Evolutionary conservation across 805 yeast genomes (phyloP), one percentile per base, ranked within the genome.

Genomic region (Spathaspora girioi): DNA sequence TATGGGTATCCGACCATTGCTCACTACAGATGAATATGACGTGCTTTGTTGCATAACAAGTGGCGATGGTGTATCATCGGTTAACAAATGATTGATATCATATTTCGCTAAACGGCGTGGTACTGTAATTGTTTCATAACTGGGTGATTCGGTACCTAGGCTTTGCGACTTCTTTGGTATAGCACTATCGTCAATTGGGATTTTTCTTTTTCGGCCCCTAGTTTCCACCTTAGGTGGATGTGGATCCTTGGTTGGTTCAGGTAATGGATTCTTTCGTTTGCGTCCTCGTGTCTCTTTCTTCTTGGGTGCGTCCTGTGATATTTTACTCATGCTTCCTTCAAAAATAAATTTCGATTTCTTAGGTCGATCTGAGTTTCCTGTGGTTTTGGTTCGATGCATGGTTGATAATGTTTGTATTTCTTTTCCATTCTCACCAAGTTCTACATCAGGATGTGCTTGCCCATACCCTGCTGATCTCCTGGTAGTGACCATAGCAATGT

Each of bases 51-150:
- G 40, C 40, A 35, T 35, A 35, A 3, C 17, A 15, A 20, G 35
- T 3, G 48, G 38, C 3, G 46, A 9, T 3, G 48, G 43, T 5
- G 51, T 17, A 44, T 51, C 48, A 23, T 47, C 41, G 5, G 51
- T 51, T 11, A 51, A 38, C 38, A 51, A 48, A 42, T 51, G 54
- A 42, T 48, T 48, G 15, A 51, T 51, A 9, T 51, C 45, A 38
- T 51, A 51, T 42, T 51, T 51, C 3, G 18, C 44, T 5, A 42
- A 14, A 18, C 35, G 31, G n/a, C 46, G 46, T n/a, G 31, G 45
- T 14, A 11, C 46, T 8, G 35, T 17, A 20, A 15, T 15, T 26
- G 38, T 35, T 7, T 27, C 23, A 15, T 35, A 8, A 27, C 3
- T 35, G 9, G 38, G 2, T 27, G 26, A 3, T 6, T 35, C 11